phyloP scores from a whole-genome alignment of 1,284 basidiomycete species.

The Marasmius sp. region DNA sequence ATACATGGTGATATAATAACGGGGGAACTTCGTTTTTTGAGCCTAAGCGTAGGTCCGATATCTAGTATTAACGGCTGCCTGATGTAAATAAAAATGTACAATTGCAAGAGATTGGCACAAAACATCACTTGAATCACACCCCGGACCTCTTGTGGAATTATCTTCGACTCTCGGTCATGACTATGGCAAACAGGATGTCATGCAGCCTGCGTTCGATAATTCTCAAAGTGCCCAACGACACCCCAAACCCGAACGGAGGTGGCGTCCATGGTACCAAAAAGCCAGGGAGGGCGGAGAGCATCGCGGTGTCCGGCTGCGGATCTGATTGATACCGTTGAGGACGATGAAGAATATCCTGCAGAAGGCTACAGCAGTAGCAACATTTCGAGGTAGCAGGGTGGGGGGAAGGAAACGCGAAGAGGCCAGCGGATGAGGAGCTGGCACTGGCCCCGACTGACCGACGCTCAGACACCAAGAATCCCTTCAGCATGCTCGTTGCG shows the following conservation, averaged over 20 bases:
- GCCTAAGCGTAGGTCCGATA: too few relatives aligned
- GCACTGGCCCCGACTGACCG: not conserved
- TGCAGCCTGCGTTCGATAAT: conserved; percentile 7
- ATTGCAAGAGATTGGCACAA: too few relatives aligned
- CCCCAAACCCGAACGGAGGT: conserved; percentile 14
- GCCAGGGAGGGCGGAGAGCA: conserved; percentile 4
- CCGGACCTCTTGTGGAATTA: not conserved
- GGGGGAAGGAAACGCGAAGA: conserved; percentile 3
- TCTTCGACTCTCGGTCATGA: not conserved
- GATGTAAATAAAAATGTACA: too few relatives aligned
- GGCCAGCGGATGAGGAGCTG: not conserved
- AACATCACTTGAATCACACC: too few relatives aligned
- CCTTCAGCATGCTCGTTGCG: too few relatives aligned
- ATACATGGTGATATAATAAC: too few relatives aligned
- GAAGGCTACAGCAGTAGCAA: conserved; percentile 18
- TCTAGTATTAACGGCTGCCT: too few relatives aligned
- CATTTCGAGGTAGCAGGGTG: conserved; percentile 7
- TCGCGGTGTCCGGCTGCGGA: not conserved
- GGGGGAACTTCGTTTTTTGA: too few relatives aligned
- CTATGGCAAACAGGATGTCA: conserved; percentile 1
- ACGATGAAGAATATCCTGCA: conserved; percentile 8
- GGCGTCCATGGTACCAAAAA: conserved; percentile 16
- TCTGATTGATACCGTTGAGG: not conserved
- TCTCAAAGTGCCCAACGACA: conserved; percentile 3
- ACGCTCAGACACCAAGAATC: not conserved